phyloP scores from a whole-genome alignment of 2,329 filamentous ascomycete species.

The Trichoderma sp. region DNA sequence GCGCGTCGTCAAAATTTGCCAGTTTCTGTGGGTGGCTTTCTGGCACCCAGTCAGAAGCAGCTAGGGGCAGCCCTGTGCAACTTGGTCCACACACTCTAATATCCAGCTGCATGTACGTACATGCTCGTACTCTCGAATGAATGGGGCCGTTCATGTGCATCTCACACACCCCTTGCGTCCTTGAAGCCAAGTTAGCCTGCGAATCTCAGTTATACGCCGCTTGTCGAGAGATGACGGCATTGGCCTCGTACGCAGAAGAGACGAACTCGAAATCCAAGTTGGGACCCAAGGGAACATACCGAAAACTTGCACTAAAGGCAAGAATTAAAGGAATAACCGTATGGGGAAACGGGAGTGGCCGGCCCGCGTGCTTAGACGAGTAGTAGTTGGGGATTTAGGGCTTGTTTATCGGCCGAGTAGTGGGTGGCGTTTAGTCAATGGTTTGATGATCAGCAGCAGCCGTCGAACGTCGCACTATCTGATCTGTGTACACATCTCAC shows the following conservation, averaged over 20 bases:
- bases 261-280: neutral
- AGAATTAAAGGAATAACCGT: neutral
- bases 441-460: neutral
- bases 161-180: neutral
- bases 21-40: neutral
- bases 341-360: conserved; percentile 9
- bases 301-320: neutral
- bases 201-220: neutral
- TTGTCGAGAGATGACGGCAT: neutral
- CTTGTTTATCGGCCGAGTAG: neutral
- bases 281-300: neutral
- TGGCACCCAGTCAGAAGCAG: neutral
- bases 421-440: neutral
- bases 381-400: neutral
- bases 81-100: neutral
- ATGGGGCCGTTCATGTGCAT: neutral
- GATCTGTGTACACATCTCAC: neutral
- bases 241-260: neutral
- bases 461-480: neutral
- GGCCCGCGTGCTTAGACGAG: conserved; percentile 7
- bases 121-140: neutral
- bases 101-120: neutral
- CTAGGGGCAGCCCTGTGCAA: neutral
- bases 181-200: neutral
- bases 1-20: neutral